phyloP scores from a whole-genome alignment of 768 basidiomycete species.

The Boletus fagicola region DNA sequence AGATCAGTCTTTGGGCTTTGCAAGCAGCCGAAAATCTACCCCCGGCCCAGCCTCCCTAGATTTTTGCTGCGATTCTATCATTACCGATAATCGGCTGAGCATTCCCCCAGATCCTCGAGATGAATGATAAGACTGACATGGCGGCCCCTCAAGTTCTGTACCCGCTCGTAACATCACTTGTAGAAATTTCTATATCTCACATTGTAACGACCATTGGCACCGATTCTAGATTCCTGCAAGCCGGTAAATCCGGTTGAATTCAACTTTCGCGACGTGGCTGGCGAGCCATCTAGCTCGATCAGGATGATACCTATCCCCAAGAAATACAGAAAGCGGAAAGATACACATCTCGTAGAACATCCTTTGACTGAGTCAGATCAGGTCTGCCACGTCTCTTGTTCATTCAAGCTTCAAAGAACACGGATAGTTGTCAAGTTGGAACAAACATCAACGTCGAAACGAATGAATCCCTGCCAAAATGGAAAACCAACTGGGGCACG shows the following conservation, averaged over 20 bases:
- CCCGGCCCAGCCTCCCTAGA: constrained; percentile 25
- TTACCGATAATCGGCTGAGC: neutral
- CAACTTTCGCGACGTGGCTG: neutral
- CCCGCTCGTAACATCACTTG: neutral
- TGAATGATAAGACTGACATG: neutral
- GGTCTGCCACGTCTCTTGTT: no score
- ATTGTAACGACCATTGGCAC: no score
- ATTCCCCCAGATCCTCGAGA: neutral
- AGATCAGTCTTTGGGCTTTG: constrained; percentile 52
- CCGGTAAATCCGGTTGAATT: neutral
- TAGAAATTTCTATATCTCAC: neutral
- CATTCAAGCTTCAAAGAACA: no score
- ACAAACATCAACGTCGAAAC: no score
- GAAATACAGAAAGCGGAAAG: no score
- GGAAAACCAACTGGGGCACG: no score
- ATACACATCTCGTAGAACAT: no score
- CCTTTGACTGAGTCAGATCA: no score
- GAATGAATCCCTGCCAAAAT: no score
- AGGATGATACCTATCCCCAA: no score
- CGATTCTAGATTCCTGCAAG: neutral
- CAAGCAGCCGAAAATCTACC: constrained; percentile 38
- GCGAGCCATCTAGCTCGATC: no score
- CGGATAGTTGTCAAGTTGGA: no score
- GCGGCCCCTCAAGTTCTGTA: neutral
- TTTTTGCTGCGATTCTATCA: neutral